Evolutionary conservation across 805 yeast species (phyloP), one percentile per base, ranked within the genome.

Genomic region (Wickerhamiella musiphila): DNA sequence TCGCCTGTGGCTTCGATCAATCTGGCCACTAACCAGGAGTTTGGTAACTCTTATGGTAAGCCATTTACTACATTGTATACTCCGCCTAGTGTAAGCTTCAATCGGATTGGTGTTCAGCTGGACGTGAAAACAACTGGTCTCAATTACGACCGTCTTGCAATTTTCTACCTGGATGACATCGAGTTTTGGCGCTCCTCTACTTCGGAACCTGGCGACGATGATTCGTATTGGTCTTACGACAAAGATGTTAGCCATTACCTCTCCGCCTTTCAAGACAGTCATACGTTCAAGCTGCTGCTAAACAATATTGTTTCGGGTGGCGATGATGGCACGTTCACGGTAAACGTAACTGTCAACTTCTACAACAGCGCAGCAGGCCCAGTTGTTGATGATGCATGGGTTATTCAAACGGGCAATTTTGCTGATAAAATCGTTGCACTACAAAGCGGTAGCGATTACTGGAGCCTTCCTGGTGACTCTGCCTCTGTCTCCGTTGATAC

Each of bases 171-270:
- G 7, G 56, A 51, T 12, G 78, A 73, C 20, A 58, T 64, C 11
- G 78, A 78, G 40, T 56, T 81, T 24, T 81, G 93, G 93, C 66
- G 93, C 52, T 72, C 81, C 1, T 74, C 86, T 2, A 82, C 93
- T 2, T 71, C 78, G 11, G 93, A 81, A 52, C 93, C 93, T 1
- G 69, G 66, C 39, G 51, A 73, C 46, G 45, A 64, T 56, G 50
- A 51, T 13, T 43, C 54, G 2, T 63, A 68, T 7, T 66, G 60
- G 45, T 66, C 77, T 12, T 56, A 65, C 26, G 54, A 61, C 20
- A 82, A 78, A 47, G 93, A 82, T 47, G 65, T 79, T 1, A 63
- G 83, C 3, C 52, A 57, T 15, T 81, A 71, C 48, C 45, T 62
- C 4, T 38, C 56, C 0, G 49, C 79, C 19, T 77, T 81, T 49